phyloP scores from a whole-genome alignment of 179 eudicot species.

The Spergularia azorica region DNA sequence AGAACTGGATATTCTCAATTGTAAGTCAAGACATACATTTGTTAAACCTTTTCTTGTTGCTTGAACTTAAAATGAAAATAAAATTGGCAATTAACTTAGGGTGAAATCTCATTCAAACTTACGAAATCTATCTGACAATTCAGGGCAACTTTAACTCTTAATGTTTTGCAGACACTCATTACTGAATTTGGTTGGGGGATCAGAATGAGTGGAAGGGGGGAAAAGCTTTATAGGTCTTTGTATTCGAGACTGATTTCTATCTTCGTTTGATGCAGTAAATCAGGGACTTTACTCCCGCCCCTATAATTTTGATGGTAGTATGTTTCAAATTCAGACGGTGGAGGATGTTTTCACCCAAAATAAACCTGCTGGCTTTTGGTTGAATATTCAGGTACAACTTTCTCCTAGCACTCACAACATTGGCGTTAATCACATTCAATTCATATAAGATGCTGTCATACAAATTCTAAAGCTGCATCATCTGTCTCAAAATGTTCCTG shows the following conservation, averaged over 20 bases:
- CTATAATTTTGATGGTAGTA: conserved; percentile 11
- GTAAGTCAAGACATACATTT: conserved; percentile 51
- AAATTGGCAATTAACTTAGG: no score
- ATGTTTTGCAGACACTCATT: no score
- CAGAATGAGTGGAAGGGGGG: no score
- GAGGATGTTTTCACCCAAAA: conserved; percentile 39
- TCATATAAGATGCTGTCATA: not conserved
- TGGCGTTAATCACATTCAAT: no score
- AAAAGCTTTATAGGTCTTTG: no score
- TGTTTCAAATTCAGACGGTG: conserved; percentile 49
- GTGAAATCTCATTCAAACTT: no score
- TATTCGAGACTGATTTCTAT: not conserved
- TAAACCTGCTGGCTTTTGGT: conserved; percentile 62
- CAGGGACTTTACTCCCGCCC: conserved; percentile 19
- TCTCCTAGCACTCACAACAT: not conserved
- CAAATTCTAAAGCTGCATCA: not conserved
- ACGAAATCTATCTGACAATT: no score
- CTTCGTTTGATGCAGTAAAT: conserved; percentile 10
- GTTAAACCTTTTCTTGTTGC: not conserved
- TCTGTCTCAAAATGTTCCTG: not conserved
- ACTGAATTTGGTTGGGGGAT: no score
- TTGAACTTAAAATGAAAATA: conserved; percentile 2
- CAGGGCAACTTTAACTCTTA: no score
- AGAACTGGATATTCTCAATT: conserved; percentile 40
- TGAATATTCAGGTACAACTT: conserved; percentile 44